These are phyloP conservation scores for Lichtheimia ramosa DNA, from an alignment of 371 early-diverging fungal species.

Conservation along the genomic window DNA sequence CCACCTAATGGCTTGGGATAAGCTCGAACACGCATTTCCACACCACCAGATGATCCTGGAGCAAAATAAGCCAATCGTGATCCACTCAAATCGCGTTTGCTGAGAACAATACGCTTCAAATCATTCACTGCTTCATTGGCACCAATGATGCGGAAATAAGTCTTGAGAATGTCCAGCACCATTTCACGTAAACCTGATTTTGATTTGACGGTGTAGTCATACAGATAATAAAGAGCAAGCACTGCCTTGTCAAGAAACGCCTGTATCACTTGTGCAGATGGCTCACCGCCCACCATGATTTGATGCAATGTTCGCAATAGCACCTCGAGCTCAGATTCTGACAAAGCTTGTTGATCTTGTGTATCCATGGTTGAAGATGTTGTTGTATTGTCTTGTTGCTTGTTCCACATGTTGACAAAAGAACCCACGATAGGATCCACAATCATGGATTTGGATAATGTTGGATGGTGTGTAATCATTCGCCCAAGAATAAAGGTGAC, in stretches of 20 bases:
- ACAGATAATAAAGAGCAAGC: conserved; percentile 60
- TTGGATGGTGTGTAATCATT: conserved; percentile 51
- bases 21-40: conserved; percentile 43
- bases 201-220: conserved; percentile 54
- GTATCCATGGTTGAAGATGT: neutral
- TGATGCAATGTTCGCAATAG: conserved; percentile 49
- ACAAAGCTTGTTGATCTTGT: conserved; percentile 23
- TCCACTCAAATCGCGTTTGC: conserved; percentile 40
- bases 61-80: conserved; percentile 59
- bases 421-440: conserved; percentile 51
- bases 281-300: conserved; percentile 66
- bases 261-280: conserved; percentile 59
- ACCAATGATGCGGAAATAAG: conserved; percentile 57
- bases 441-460: conserved; percentile 50
- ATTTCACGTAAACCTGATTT: conserved; percentile 52
- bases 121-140: conserved; percentile 48
- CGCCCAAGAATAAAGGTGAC: conserved; percentile 59
- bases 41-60: conserved; percentile 56
- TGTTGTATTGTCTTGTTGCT: conserved; percentile 3
- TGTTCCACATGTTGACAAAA: conserved; percentile 32
- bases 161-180: conserved; percentile 48
- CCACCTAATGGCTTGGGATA: conserved; percentile 36
- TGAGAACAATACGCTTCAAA: conserved; percentile 56
- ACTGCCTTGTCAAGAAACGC: conserved; percentile 49
- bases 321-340: conserved; percentile 42